Conservation (phyloP, 192 early-diverging fungal species). For the Coemansia biformis region DNA sequence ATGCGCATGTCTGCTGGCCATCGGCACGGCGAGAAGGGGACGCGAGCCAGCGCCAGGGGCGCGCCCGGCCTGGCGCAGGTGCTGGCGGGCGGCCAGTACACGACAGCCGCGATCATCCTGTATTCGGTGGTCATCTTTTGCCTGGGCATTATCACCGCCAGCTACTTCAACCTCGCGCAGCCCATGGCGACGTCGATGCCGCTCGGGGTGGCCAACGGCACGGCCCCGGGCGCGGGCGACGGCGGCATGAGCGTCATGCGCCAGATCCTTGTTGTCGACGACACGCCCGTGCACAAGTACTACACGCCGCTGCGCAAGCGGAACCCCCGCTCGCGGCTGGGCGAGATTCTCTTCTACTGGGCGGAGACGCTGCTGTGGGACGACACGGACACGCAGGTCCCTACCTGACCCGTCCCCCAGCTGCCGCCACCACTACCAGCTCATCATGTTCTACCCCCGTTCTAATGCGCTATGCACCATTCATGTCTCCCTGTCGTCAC, state of each 20-base stretch:
- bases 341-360: slow-evolving; percentile 54
- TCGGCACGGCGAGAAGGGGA: slow-evolving; percentile 8
- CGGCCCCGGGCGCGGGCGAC: slow-evolving; percentile 18
- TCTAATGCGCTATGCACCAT: too few species aligned
- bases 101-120: slow-evolving; percentile 37
- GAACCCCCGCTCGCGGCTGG: slow-evolving; percentile 38
- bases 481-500: too few species aligned
- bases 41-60: slow-evolving; percentile 6
- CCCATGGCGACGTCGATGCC: slow-evolving; percentile 27
- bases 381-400: slow-evolving; percentile 36
- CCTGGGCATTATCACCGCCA: slow-evolving; percentile 47
- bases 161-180: slow-evolving; percentile 42
- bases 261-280: slow-evolving; percentile 49
- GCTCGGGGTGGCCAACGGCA: slow-evolving; percentile 25
- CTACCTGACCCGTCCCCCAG: too few species aligned
- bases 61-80: slow-evolving; percentile 19
- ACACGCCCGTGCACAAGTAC: slow-evolving; percentile 36
- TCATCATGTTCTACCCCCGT: too few species aligned
- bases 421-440: too few species aligned
- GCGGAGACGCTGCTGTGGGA: slow-evolving; percentile 54
- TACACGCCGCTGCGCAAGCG: slow-evolving; percentile 43
- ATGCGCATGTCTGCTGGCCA: slow-evolving; percentile 3
- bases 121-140: slow-evolving; percentile 50
- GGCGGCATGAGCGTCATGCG: slow-evolving; percentile 37
- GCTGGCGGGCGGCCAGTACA: slow-evolving; percentile 38